Percentiles rank a stretch among this genome's conserved stretches.
These are phyloP conservation scores for Blepharisma japonicum DNA, from an alignment of 73 alveolate species.

Conservation along the genomic window DNA sequence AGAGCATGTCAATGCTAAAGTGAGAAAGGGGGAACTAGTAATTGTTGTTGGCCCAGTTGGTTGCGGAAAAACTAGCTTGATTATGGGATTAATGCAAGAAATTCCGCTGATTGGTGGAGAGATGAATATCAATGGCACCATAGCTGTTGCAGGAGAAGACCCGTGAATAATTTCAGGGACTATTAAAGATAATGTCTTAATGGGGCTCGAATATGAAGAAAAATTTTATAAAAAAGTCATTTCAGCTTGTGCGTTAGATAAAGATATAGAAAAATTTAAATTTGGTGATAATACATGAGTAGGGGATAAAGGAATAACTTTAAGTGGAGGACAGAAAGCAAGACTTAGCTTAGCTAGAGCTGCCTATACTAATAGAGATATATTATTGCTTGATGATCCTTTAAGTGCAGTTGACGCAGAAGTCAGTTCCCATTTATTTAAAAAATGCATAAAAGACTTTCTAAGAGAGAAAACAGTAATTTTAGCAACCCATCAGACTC, in stretches of 20 bases:
- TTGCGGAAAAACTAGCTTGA: slow-evolving; percentile 44
- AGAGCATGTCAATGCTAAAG: too few relatives aligned
- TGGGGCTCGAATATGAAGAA: slow-evolving; percentile 72
- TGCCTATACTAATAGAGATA: slow-evolving; percentile 69
- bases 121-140: slow-evolving; percentile 31
- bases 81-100: slow-evolving; percentile 39
- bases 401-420: slow-evolving; percentile 58
- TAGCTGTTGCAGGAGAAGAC: slow-evolving; percentile 67
- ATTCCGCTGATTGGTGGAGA: slow-evolving; percentile 35
- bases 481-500: slow-evolving; percentile 26
- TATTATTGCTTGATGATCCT: slow-evolving; percentile 66
- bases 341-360: slow-evolving; percentile 91
- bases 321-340: slow-evolving; percentile 96
- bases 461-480: slow-evolving; percentile 30
- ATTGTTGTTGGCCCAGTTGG: slow-evolving; percentile 29
- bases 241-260: slow-evolving; percentile 68
- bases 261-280: slow-evolving; percentile 75
- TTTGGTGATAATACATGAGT: slow-evolving; percentile 83
- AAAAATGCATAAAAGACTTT: neutral
- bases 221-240: slow-evolving; percentile 70
- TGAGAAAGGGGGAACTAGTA: too few relatives aligned
- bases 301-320: slow-evolving; percentile 93
- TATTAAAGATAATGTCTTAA: slow-evolving; percentile 84
- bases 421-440: neutral
- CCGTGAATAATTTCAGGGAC: slow-evolving; percentile 92